Conservation (phyloP, 2,329 filamentous ascomycete species). For the Aspergillus ruber region DNA sequence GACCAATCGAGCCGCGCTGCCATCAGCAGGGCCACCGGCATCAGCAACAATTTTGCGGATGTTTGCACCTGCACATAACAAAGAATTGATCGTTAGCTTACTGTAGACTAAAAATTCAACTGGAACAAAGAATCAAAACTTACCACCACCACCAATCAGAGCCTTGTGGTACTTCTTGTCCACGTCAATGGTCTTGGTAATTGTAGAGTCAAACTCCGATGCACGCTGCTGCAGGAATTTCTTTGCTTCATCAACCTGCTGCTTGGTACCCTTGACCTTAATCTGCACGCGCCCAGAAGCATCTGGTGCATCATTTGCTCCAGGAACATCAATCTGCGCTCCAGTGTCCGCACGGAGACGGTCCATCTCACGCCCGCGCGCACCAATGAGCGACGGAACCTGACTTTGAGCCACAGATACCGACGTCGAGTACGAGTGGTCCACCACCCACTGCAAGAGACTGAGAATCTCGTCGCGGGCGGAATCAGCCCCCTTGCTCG, state of each 20-base stretch:
- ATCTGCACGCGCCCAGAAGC: constrained; percentile 70
- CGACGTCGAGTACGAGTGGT: constrained; percentile 73
- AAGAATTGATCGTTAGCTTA: constrained; percentile 31
- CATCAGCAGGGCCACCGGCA: constrained; percentile 84
- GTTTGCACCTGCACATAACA: constrained; percentile 58
- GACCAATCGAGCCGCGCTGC: constrained; percentile 78
- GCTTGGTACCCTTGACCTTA: constrained; percentile 83
- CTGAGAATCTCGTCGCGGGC: constrained; percentile 87
- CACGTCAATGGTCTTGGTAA: constrained; percentile 77
- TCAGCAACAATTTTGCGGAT: constrained; percentile 79
- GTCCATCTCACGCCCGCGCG: constrained; percentile 85
- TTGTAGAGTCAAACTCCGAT: constrained; percentile 81
- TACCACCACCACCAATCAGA: constrained; percentile 83
- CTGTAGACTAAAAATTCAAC: background rate
- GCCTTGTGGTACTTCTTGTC: constrained; percentile 84
- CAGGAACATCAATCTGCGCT: constrained; percentile 86
- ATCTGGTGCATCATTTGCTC: constrained; percentile 63
- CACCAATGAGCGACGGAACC: constrained; percentile 86
- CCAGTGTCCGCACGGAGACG: constrained; percentile 77
- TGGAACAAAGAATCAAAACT: constrained; percentile 31
- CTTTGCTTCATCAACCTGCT: constrained; percentile 85
- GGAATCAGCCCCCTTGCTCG: constrained; percentile 85
- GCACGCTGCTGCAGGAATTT: constrained; percentile 83
- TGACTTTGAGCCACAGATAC: constrained; percentile 87
- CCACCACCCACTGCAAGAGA: constrained; percentile 80